A percentile compares a stretch with the other conserved stretches of the same genome.
Conservation (phyloP, 306 rosid species). For the Cicer arietinum region DNA sequence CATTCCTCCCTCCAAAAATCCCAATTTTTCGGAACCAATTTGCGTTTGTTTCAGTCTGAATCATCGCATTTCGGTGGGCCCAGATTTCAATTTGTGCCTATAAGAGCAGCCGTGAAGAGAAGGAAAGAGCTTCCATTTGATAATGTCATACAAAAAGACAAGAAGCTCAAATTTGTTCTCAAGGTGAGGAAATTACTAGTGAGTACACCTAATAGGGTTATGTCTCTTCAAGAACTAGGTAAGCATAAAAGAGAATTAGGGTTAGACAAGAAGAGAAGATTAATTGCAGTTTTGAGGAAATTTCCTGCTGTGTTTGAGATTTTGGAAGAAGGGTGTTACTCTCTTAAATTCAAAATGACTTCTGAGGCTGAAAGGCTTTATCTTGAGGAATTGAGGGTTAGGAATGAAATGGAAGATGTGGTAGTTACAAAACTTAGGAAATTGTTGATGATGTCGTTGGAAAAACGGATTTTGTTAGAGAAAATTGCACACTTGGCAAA, state of each 20-base stretch:
- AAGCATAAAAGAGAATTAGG: conserved; percentile 76
- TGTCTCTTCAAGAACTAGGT: conserved; percentile 80
- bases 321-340: conserved; percentile 75
- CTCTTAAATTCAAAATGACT: conserved; percentile 69
- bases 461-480: conserved; percentile 78
- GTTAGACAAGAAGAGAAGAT: conserved; percentile 61
- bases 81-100: conserved; percentile 49
- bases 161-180: conserved; percentile 78
- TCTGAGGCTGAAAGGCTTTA: conserved; percentile 81
- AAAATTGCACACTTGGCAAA: conserved; percentile 73
- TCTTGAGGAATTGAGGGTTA: conserved; percentile 73
- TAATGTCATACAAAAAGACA: conserved; percentile 84
- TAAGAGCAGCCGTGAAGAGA: conserved; percentile 79
- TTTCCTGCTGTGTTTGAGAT: conserved; percentile 83
- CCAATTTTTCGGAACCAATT: conserved; percentile 56
- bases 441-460: conserved; percentile 80
- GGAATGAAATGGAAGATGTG: conserved; percentile 86
- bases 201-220: conserved; percentile 66
- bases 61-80: conserved; percentile 29
- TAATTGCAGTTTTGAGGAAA: conserved; percentile 75
- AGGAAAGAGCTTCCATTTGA: conserved; percentile 83
- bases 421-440: conserved; percentile 77
- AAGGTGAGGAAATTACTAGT: conserved; percentile 77
- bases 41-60: conserved; percentile 53
- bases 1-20: conserved; percentile 54